phyloP scores from a whole-genome alignment of 2,329 filamentous ascomycete species.

The Talaromyces sp. region DNA sequence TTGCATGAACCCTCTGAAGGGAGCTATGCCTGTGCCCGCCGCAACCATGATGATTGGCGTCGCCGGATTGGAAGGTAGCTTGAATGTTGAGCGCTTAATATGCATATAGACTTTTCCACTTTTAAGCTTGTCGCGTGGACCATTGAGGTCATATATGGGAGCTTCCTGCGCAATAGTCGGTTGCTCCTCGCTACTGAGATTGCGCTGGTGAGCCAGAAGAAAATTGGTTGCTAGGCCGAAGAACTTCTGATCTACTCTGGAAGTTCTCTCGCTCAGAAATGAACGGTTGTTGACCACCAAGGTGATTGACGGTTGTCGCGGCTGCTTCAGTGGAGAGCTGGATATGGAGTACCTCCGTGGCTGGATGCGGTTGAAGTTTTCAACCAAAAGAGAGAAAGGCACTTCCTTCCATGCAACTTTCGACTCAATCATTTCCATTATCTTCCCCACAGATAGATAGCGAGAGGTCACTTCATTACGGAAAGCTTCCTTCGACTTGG shows the following conservation, averaged over 20 bases:
- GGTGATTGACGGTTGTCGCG: constrained; percentile 20
- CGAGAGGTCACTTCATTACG: constrained; percentile 74
- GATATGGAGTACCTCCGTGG: constrained; percentile 27
- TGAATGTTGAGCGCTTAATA: constrained; percentile 19
- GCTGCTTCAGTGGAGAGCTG: constrained; percentile 21
- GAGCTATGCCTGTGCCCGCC: constrained; percentile 9
- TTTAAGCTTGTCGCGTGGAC: constrained; percentile 8
- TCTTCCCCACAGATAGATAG: constrained; percentile 61
- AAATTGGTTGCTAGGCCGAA: constrained; percentile 11
- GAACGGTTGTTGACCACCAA: constrained; percentile 15
- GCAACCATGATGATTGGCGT: constrained; percentile 6
- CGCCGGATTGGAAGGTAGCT: constrained; percentile 14
- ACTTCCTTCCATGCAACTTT: constrained; percentile 19
- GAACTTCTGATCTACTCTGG: neutral
- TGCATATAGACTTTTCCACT: constrained; percentile 10
- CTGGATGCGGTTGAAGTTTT: constrained; percentile 21
- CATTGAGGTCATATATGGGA: constrained; percentile 1
- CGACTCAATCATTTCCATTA: constrained; percentile 27
- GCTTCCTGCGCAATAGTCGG: neutral
- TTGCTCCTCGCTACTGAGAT: neutral
- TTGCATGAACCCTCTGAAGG: constrained; percentile 4
- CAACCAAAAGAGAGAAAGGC: constrained; percentile 23
- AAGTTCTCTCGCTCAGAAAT: neutral
- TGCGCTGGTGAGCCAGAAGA: constrained; percentile 10
- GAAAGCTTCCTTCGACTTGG: constrained; percentile 62